Evolutionary conservation across 495 filamentous ascomycete genomes (phyloP).

Genomic region (Penicillium parvum): DNA sequence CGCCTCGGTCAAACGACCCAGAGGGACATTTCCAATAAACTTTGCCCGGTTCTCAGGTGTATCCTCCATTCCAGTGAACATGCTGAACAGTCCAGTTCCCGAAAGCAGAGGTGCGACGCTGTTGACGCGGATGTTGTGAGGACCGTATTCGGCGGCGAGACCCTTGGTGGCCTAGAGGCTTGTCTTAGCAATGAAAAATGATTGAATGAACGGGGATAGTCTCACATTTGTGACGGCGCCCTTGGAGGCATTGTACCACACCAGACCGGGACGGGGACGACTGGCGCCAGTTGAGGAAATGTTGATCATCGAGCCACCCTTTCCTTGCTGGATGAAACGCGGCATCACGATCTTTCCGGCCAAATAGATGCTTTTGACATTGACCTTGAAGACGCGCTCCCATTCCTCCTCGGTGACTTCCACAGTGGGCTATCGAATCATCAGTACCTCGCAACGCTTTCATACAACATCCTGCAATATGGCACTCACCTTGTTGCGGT

Average conservation of each 20-base stretch:
- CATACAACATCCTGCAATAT: not conserved
- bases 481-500: constrained; percentile 55
- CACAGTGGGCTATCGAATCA: constrained; percentile 40
- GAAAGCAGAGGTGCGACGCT: constrained; percentile 57
- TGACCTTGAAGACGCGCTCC: constrained; percentile 62
- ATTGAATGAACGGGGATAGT: no score
- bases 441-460: not conserved
- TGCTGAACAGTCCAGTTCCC: constrained; percentile 60
- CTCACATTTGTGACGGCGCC: constrained; percentile 59
- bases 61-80: constrained; percentile 62
- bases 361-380: constrained; percentile 58
- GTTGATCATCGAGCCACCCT: constrained; percentile 62
- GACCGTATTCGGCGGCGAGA: constrained; percentile 64
- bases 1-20: constrained; percentile 59
- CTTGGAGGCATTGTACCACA: constrained; percentile 69
- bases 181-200: no score
- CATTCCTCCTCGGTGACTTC: constrained; percentile 66
- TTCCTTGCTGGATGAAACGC: constrained; percentile 50
- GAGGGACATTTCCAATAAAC: constrained; percentile 62
- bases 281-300: constrained; percentile 61
- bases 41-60: constrained; percentile 64
- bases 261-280: constrained; percentile 60
- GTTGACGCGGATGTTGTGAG: constrained; percentile 62
- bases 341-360: constrained; percentile 50
- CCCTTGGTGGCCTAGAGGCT: constrained; percentile 56